Evolutionary conservation across 805 yeast species (phyloP).

Genomic region (Candida bentonensis): DNA sequence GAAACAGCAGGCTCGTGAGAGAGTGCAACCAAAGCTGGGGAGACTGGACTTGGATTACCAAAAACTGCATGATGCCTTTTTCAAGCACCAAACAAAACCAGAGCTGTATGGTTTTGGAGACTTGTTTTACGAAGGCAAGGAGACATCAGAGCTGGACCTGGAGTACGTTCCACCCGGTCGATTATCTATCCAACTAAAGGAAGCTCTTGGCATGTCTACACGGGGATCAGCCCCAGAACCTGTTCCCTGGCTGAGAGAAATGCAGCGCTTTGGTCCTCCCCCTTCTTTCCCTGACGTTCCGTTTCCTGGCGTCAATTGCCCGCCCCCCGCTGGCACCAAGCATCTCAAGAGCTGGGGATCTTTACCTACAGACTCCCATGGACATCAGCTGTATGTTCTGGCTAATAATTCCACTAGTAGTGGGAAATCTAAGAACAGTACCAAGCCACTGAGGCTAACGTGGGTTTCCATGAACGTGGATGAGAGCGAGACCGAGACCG

Average conservation of each 20-base stretch:
- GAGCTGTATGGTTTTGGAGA: conserved; percentile 60
- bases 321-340: conserved; percentile 25
- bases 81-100: conserved; percentile 68
- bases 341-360: conserved; percentile 27
- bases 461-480: conserved; percentile 15
- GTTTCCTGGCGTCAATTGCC: conserved; percentile 39
- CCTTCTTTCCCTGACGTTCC: conserved; percentile 61
- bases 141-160: conserved; percentile 31
- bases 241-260: conserved; percentile 62
- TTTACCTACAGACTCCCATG: conserved; percentile 23
- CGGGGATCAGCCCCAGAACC: conserved; percentile 35
- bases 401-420: not conserved
- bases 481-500: conserved; percentile 25
- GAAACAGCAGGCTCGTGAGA: conserved; percentile 63
- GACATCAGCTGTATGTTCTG: conserved; percentile 21
- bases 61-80: conserved; percentile 73
- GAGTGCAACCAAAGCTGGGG: conserved; percentile 84
- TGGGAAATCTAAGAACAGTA: too few species aligned
- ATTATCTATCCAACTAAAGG: conserved; percentile 43
- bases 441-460: conserved; percentile 5
- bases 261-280: conserved; percentile 66
- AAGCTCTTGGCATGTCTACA: conserved; percentile 55
- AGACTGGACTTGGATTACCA: conserved; percentile 74
- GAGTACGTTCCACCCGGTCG: conserved; percentile 49
- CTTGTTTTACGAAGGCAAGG: conserved; percentile 65